These are phyloP conservation scores for Cryoendolithus antarcticus DNA, from an alignment of 2,329 filamentous ascomycete genomes.

Conservation along the genomic window DNA sequence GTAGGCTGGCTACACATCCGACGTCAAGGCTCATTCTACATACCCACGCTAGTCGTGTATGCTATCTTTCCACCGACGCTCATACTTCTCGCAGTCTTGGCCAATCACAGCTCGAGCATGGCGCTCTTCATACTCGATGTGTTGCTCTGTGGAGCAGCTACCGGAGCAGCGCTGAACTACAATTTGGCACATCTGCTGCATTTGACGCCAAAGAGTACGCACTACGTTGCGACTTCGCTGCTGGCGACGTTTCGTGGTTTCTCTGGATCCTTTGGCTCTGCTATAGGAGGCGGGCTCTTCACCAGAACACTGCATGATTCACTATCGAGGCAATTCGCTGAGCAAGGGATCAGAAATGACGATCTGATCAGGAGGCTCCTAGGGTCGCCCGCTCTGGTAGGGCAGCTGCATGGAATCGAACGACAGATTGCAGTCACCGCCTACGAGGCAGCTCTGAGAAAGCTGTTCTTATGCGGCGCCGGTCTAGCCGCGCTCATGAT, in stretches of 20 bases:
- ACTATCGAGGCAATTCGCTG: constrained; percentile 46
- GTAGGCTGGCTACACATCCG: constrained; percentile 67
- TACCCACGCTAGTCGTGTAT: constrained; percentile 37
- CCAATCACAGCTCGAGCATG: constrained; percentile 40
- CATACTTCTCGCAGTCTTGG: constrained; percentile 43
- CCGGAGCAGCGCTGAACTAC: constrained; percentile 66
- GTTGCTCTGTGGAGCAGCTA: constrained; percentile 59
- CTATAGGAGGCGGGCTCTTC: constrained; percentile 68
- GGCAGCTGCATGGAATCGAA: constrained; percentile 36
- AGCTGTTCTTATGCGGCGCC: constrained; percentile 41
- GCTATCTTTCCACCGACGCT: constrained; percentile 50
- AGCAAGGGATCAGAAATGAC: constrained; percentile 28
- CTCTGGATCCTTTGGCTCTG: constrained; percentile 66
- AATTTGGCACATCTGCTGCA: constrained; percentile 69
- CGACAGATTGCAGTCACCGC: constrained; percentile 38
- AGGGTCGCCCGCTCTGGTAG: constrained; percentile 46
- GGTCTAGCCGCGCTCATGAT: constrained; percentile 38
- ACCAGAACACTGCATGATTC: constrained; percentile 45
- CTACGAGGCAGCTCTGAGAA: constrained; percentile 42
- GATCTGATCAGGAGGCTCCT: constrained; percentile 43
- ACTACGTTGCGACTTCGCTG: constrained; percentile 65
- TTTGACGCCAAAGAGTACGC: constrained; percentile 51
- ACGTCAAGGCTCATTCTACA: constrained; percentile 60
- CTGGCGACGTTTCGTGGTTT: constrained; percentile 72
- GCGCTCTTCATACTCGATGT: constrained; percentile 46